Base-by-base conservation (phyloP, 495 filamentous ascomycete species). In the Penicillium ucsense region DNA sequence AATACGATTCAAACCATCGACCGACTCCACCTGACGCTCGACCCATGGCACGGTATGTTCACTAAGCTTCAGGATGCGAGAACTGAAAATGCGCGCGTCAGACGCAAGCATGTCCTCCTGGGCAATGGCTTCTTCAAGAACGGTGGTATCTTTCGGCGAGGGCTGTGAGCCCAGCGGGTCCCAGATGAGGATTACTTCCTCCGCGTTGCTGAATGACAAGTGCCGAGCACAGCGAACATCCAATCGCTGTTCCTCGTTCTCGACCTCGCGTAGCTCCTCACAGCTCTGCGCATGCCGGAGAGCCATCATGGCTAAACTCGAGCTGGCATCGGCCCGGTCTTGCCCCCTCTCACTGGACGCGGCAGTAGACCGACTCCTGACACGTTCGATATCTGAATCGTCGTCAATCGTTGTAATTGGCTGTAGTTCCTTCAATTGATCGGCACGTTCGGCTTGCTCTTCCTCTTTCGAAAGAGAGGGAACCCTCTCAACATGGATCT, bases 131-230 rank as follows among this genome's bases (percentile, higher is more conserved):
- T 64, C 66, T n/a, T 69, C 64, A 11, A 76, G 44, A 31, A 62
- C 55, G 11, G 49, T 48, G 27, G 60, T 61, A 3, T 63, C 51
- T 43, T 60, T 31, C 30, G 58, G 65, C 6, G 50, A 50, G 6
- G 73, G 50, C 37, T 65, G 55, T 7, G 77, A 51, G 36, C 75
- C 59, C 10, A 69, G 35, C 1, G 56, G 71, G n/a, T 76, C 63
- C 85, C 88, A 92, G 27, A 61, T 67, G n/a, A 94, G 72, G 3
- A 95, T 65, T 31, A 84, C 89, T 49, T 94, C 88, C 63, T 94
- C 88, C n/a, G 89, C 90, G 37, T 81, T 75, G 51, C 84, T 86
- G 60, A 97, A 97, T 4, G 88, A 94, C 48, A 97, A 71, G 43
- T 89, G 85, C 4, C 89, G 80, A 0, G 89, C 80, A 76, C 81